Conservation (phyloP, 257 asterid genomes). For the Catharanthus roseus region DNA sequence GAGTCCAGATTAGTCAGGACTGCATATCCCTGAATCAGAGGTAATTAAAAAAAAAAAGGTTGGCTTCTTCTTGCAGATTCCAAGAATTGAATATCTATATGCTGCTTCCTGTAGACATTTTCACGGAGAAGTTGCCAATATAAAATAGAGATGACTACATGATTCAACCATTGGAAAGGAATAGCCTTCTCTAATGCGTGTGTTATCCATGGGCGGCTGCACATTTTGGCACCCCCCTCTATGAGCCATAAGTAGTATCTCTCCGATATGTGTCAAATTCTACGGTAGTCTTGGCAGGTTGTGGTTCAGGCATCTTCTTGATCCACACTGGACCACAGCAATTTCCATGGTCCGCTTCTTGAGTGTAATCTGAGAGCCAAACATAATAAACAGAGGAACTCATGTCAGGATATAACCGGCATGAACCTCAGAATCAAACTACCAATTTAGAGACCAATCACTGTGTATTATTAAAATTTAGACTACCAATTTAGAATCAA, state of each 20-base stretch:
- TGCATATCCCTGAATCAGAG: too few species aligned
- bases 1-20: too few species aligned
- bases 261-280: background rate
- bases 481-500: too few species aligned
- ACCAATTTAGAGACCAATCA: background rate
- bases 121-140: background rate
- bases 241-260: background rate
- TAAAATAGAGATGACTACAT: background rate
- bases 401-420: background rate
- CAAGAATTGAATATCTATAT: too few species aligned
- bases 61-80: too few species aligned
- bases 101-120: background rate
- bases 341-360: slow-evolving; percentile 81
- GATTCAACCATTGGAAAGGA: background rate
- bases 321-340: slow-evolving; percentile 43
- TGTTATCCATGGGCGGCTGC: background rate
- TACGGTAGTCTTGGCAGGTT: background rate
- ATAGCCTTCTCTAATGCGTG: background rate
- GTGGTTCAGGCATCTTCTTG: slow-evolving; percentile 32
- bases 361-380: slow-evolving; percentile 54
- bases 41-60: too few species aligned
- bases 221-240: background rate
- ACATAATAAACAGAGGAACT: slow-evolving; percentile 7
- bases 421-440: background rate
- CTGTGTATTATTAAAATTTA: too few species aligned